These are phyloP conservation scores for Tylopilus rubrobrunneus DNA, from an alignment of 768 basidiomycete genomes.

Conservation along the genomic window DNA sequence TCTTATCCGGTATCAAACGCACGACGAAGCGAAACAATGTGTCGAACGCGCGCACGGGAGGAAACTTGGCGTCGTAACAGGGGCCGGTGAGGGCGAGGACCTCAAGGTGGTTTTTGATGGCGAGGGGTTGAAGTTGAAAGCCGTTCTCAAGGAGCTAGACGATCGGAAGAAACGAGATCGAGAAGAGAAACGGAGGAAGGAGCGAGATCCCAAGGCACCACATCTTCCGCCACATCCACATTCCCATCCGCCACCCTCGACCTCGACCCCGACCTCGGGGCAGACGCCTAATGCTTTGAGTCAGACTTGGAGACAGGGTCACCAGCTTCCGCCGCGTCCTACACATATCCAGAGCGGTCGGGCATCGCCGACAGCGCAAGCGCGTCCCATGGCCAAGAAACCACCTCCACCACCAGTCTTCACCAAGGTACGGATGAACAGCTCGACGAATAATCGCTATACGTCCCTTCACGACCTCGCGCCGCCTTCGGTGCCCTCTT, in stretches of 20 bases:
- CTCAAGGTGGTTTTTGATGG: conserved; percentile 79
- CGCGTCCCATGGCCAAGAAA: conserved; percentile 29
- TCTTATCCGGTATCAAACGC: conserved; percentile 59
- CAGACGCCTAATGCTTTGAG: conserved; percentile 24
- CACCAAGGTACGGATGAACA: conserved; percentile 29
- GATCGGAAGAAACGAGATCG: conserved; percentile 43
- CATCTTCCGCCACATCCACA: conserved; percentile 11
- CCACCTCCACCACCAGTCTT: conserved; percentile 15
- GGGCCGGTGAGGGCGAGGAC: conserved; percentile 48
- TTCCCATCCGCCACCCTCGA: conserved; percentile 12
- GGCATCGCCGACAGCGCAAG: conserved; percentile 25
- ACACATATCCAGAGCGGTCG: conserved; percentile 23
- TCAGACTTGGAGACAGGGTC: conserved; percentile 20
- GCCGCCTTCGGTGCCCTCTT: conserved; percentile 25
- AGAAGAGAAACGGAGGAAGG: conserved; percentile 46
- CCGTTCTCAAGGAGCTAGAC: conserved; percentile 64
- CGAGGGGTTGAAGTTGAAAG: conserved; percentile 59
- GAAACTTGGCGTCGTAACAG: conserved; percentile 46
- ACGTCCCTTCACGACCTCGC: conserved; percentile 19
- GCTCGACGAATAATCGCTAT: conserved; percentile 21
- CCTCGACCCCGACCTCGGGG: conserved; percentile 26
- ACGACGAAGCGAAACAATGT: conserved; percentile 67
- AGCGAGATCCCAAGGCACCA: conserved; percentile 24
- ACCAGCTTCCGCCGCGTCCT: conserved; percentile 29
- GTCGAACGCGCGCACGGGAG: conserved; percentile 65